A percentile compares a stretch with the other conserved stretches of the same genome.
These are phyloP conservation scores for Ophiocordyceps polyrhachis-furcata DNA, from an alignment of 2,329 filamentous ascomycete genomes.

Conservation along the genomic window DNA sequence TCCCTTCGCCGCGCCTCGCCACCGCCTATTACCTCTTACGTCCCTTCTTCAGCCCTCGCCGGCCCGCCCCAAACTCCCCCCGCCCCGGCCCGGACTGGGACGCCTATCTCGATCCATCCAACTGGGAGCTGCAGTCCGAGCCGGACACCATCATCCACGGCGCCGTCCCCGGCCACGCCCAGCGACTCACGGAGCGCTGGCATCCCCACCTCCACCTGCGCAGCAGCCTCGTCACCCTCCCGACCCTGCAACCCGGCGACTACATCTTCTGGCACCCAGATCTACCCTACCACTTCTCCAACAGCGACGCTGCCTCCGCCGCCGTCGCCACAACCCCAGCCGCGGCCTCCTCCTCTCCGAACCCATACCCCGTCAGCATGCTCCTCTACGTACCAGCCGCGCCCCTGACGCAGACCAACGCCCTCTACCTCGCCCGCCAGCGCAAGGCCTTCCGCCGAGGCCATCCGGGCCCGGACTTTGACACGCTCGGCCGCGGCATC, in stretches of 20 bases:
- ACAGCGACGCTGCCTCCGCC: slow-evolving; percentile 10
- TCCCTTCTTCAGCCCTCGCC: slow-evolving; percentile 31
- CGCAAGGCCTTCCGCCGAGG: slow-evolving; percentile 36
- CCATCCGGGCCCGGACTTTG: slow-evolving; percentile 35
- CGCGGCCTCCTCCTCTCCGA: slow-evolving; percentile 3
- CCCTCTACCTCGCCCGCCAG: slow-evolving; percentile 36
- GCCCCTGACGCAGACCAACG: slow-evolving; percentile 37
- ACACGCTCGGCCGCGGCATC: slow-evolving; percentile 27
- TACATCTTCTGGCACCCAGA: slow-evolving; percentile 42
- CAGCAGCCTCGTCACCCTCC: slow-evolving; percentile 34
- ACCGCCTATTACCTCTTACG: slow-evolving; percentile 60
- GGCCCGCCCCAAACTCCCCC: slow-evolving; percentile 17
- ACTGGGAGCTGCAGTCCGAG: slow-evolving; percentile 26
- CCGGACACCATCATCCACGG: slow-evolving; percentile 38
- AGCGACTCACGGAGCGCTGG: slow-evolving; percentile 38
- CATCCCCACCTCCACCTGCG: slow-evolving; percentile 36
- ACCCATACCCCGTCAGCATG: slow-evolving; percentile 22
- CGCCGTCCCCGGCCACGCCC: slow-evolving; percentile 37
- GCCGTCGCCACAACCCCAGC: neutral
- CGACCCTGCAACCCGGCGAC: slow-evolving; percentile 33
- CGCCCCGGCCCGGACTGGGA: slow-evolving; percentile 26
- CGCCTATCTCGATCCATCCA: slow-evolving; percentile 27
- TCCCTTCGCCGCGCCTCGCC: slow-evolving; percentile 54
- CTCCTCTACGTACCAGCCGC: slow-evolving; percentile 36
- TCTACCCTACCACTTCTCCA: slow-evolving; percentile 35